Evolutionary conservation across 768 basidiomycete genomes (phyloP).

Genomic region (Neoboletus brunneissimus): DNA sequence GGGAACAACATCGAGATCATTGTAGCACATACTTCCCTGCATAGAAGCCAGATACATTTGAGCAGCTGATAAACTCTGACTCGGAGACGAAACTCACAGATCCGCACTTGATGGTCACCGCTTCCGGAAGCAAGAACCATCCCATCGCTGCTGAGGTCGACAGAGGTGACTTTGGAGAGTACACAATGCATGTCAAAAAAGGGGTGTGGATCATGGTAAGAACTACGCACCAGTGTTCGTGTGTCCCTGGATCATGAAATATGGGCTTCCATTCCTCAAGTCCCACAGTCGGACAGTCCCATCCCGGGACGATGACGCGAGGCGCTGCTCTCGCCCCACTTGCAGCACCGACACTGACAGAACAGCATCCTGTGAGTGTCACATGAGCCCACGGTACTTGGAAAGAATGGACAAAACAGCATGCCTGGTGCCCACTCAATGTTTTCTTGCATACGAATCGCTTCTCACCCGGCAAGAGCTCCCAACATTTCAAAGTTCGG

Average conservation of each 20-base stretch:
- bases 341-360: constrained; percentile 31
- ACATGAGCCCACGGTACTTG: not conserved
- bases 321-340: constrained; percentile 31
- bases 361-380: constrained; percentile 27
- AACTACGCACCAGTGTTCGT: constrained; percentile 34
- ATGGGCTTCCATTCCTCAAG: constrained; percentile 28
- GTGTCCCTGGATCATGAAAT: constrained; percentile 37
- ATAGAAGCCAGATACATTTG: constrained; percentile 7
- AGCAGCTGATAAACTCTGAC: constrained; percentile 15
- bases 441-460: constrained; percentile 30
- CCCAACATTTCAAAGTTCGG: constrained; percentile 42
- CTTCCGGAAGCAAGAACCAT: constrained; percentile 36
- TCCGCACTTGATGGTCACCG: constrained; percentile 36
- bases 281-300: constrained; percentile 38
- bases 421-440: constrained; percentile 30
- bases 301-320: constrained; percentile 40
- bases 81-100: constrained; percentile 29
- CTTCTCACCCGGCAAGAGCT: constrained; percentile 33
- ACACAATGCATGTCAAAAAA: constrained; percentile 11
- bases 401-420: not conserved
- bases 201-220: constrained; percentile 16
- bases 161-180: constrained; percentile 32
- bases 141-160: constrained; percentile 36
- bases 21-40: constrained; percentile 29
- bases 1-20: constrained; percentile 12